Evolutionary conservation across 352 stramenopile genomes (phyloP).

Genomic region (Blastocystis sp.): DNA sequence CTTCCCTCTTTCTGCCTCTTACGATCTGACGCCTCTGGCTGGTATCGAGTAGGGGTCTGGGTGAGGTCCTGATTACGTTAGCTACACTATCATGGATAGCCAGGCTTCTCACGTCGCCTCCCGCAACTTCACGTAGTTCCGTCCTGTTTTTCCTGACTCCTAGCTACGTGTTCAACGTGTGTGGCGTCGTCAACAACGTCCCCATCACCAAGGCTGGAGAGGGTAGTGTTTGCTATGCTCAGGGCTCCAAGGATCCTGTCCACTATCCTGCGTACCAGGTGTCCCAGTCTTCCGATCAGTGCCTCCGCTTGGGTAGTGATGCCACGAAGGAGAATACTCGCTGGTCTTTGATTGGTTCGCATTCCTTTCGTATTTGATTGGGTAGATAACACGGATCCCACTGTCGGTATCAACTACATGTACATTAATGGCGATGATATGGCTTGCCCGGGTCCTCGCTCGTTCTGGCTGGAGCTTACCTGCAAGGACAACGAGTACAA

Average conservation of each 20-base stretch:
- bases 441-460: neutral
- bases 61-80: neutral
- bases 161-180: slow-evolving; percentile 66
- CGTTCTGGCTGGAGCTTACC: slow-evolving; percentile 33
- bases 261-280: slow-evolving; percentile 68
- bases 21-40: slow-evolving; percentile 59
- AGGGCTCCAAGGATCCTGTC: neutral
- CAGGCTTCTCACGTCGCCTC: neutral
- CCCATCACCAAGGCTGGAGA: neutral
- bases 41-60: slow-evolving; percentile 17
- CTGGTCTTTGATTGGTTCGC: slow-evolving; percentile 24
- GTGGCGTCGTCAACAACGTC: slow-evolving; percentile 53
- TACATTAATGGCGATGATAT: slow-evolving; percentile 63
- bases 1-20: slow-evolving; percentile 37
- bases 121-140: slow-evolving; percentile 42
- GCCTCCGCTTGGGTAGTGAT: slow-evolving; percentile 44
- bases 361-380: neutral
- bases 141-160: neutral
- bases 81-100: slow-evolving; percentile 39
- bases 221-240: slow-evolving; percentile 33
- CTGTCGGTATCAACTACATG: slow-evolving; percentile 56
- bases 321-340: slow-evolving; percentile 31
- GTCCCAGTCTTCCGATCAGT: slow-evolving; percentile 4
- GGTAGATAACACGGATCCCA: slow-evolving; percentile 43
- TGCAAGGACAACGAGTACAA: slow-evolving; percentile 55